phyloP scores from a whole-genome alignment of 495 filamentous ascomycete species.

The Penicillium tannophilum region DNA sequence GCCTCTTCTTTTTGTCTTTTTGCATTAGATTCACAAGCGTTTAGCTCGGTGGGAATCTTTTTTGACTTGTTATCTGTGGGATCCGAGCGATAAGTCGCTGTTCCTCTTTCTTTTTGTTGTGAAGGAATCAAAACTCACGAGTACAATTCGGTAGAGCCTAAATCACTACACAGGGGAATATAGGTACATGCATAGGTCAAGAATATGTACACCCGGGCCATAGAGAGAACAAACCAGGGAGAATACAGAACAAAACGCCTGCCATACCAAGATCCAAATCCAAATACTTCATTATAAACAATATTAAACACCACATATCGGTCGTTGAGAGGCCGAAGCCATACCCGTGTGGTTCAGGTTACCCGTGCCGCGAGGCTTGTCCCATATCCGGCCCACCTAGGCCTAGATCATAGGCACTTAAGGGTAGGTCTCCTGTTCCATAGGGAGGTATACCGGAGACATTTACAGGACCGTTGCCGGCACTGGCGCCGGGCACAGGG shows the following conservation, averaged over 20 bases:
- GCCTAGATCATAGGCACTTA: conserved; percentile 36
- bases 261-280: conserved; percentile 2
- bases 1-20: conserved; percentile 16
- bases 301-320: conserved; percentile 19
- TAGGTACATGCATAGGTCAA: conserved; percentile 3
- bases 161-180: neutral
- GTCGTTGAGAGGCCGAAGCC: conserved; percentile 14
- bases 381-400: conserved; percentile 25
- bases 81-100: neutral
- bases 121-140: conserved; percentile 4
- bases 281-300: conserved; percentile 12
- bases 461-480: neutral
- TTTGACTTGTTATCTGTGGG: neutral
- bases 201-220: neutral
- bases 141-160: neutral
- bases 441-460: conserved; percentile 30
- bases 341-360: neutral
- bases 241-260: conserved; percentile 9
- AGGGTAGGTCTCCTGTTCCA: conserved; percentile 26
- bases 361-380: conserved; percentile 19
- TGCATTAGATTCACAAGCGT: conserved; percentile 7
- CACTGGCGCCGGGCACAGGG: conserved; percentile 2
- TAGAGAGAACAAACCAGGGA: neutral
- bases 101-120: neutral
- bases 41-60: neutral